Base-by-base conservation (phyloP, 2,329 filamentous ascomycete species). In the Cercospora citrullina region DNA sequence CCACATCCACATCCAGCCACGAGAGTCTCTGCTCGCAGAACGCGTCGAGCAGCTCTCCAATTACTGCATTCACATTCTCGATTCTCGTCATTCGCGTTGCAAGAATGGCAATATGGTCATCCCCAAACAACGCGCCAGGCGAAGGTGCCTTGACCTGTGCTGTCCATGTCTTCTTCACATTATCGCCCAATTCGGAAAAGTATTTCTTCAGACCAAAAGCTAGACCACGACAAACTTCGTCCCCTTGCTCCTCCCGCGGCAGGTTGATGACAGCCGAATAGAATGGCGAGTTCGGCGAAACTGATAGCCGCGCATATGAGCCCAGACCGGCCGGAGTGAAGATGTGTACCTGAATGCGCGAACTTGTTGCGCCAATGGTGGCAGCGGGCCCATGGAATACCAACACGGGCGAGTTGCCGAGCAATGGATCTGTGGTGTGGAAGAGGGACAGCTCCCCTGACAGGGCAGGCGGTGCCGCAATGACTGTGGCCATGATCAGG, bases 121-220 rank as follows among this genome's bases (percentile, higher is more conserved):
- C 93, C 70, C 91, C 88, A 80, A 98, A 98, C 68, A 97, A 85
- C 48, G 87, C 87, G 5, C 90, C 88, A 61, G 74, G 85, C 73
- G 84, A 85, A 72, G 85, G 79, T 26, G 83, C 80, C 69, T 83
- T 84, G 64, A 83, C 81, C 63, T 84, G 80, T 55, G 83, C 80
- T 63, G 84, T 88, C 79, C 96, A 86, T 69, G 88, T 86, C 74
- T 84, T 85, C 83, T 93, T 96, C 77, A 93, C 90, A 42, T 86
- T 84, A 64, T 91, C 87, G 23, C 94, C 89, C 63, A 99, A 85
- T 80, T 98, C 94, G 69, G 87, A 87, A 78, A 97, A 98, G 84
- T 97, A 99, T 79, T 96, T 97, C 83, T 90, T 91, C 73, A 99
- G 85, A 66, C 92, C 93, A 80, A 98, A 96, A 59, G 94, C 95